Base-by-base conservation (phyloP, 805 yeast genomes). In the Yamadazyma laniorum region DNA sequence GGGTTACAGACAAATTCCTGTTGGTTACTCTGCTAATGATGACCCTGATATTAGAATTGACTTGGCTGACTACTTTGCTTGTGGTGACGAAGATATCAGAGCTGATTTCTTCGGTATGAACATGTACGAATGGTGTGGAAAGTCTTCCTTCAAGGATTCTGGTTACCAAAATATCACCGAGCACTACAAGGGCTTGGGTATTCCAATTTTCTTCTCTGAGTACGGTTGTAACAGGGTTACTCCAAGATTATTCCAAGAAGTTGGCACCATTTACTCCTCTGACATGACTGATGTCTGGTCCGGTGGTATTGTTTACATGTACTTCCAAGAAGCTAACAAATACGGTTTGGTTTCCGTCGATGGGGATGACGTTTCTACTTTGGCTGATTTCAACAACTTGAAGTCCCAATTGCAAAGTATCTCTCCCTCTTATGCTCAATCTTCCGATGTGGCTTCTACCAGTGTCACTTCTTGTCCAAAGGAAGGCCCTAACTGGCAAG, bases 121-220 rank as follows among this genome's bases (percentile, higher is more conserved):
- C 75, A 83, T 83, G 88, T 85, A 85, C 70, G 88, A 82, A 69
- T 85, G 93, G 93, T 84, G 93, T 73, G 91, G 91, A 54, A 31
- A 55, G 14, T 77, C 86, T 14, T 58, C 75, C 37, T 84, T 70
- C 69, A 38, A 56, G 22, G 45, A 59, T 5, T 82, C 90, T 41
- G 93, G 93, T 57, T 85, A 80, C 65, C 55, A 67, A 47, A 74
- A 63, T 46, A 75, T 84, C 69, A 82, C 90, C 34, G 61, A 68
- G 19, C 81, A 80, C 43, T 83, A 83, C 58, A 42, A 70, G 29
- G 77, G 82, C 65, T 63, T 83, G 59, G 76, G 85, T 29, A 69
- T 85, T 35, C 95, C 91, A 37, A 67, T 75, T 35, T 84, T 85
- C 72, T 84, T 85, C 70, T 82, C 90, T 31, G 93, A 85, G 69